phyloP scores from a whole-genome alignment of 148 eudicot genomes.

The Gaultheria prostrata region DNA sequence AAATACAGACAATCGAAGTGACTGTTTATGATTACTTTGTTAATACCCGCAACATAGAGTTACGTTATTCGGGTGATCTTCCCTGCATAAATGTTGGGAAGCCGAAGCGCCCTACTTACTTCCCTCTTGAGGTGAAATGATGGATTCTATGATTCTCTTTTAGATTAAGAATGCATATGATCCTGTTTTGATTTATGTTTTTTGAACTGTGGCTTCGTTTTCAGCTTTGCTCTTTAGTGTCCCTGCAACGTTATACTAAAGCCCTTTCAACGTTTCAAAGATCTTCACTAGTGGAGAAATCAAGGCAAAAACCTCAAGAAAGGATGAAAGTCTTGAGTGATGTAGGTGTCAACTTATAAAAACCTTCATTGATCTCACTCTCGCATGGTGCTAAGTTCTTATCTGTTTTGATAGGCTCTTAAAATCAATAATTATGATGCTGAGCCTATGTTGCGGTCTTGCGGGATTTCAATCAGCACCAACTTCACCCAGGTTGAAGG shows the following conservation, averaged over 20 bases:
- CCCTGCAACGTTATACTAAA: slow-evolving; percentile 48
- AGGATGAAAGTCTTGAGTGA: slow-evolving; percentile 38
- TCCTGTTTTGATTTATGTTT: neutral
- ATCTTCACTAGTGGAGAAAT: slow-evolving; percentile 43
- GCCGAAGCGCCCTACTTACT: slow-evolving; percentile 59
- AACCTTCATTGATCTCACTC: neutral
- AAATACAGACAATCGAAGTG: slow-evolving; percentile 36
- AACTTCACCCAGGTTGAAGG: slow-evolving; percentile 40
- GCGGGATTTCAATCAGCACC: slow-evolving; percentile 34
- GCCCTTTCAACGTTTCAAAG: slow-evolving; percentile 37
- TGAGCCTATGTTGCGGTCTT: slow-evolving; percentile 38
- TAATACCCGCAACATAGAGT: slow-evolving; percentile 36
- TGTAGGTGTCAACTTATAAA: slow-evolving; percentile 21
- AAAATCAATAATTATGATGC: slow-evolving; percentile 36
- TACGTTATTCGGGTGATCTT: slow-evolving; percentile 37
- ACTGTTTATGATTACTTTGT: slow-evolving; percentile 64
- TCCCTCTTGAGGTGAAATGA: slow-evolving; percentile 63
- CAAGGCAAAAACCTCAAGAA: slow-evolving; percentile 41
- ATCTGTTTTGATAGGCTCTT: slow-evolving; percentile 30
- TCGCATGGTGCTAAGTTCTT: neutral
- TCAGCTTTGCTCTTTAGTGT: slow-evolving; percentile 41
- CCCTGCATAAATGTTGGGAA: slow-evolving; percentile 78
- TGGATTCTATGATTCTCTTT: neutral
- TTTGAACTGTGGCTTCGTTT: neutral
- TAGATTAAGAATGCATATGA: neutral